A percentile compares a stretch with the other conserved stretches of the same genome.
These are phyloP conservation scores for Fragaria ananassa DNA, from an alignment of 306 rosid genomes.

Conservation along the genomic window DNA sequence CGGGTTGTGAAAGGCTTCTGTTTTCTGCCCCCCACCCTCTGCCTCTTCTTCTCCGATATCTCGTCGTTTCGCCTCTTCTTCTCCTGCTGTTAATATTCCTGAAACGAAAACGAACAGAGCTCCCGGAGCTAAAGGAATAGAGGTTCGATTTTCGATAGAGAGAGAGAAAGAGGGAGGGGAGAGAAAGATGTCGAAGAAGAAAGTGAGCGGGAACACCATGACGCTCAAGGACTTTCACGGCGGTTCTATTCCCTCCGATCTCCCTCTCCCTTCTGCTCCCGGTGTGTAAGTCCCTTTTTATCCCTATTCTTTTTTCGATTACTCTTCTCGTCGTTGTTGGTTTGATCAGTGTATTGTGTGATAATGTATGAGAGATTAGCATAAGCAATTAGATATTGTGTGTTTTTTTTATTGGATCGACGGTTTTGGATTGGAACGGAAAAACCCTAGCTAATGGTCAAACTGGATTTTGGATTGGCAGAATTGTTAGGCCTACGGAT, in stretches of 20 bases:
- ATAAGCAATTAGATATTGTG: not conserved
- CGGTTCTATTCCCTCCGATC: conserved; percentile 93
- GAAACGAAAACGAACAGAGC: not conserved
- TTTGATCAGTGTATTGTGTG: too few species aligned
- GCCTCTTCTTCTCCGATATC: not conserved
- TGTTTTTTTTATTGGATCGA: not conserved
- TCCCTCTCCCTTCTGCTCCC: conserved; percentile 96
- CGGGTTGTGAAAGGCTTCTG: not conserved
- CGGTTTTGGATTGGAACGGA: conserved; percentile 23
- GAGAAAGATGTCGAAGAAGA: conserved; percentile 94
- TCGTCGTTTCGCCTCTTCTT: not conserved
- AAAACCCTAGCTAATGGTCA: conserved; percentile 5
- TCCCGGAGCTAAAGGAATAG: not conserved
- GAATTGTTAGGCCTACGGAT: conserved; percentile 67
- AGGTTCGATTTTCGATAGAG: not conserved
- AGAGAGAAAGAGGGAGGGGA: not conserved
- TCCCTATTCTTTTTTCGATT: not conserved
- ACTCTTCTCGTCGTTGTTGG: not conserved
- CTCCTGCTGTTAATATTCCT: too few species aligned
- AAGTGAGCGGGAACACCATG: conserved; percentile 83
- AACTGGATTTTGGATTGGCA: conserved; percentile 14
- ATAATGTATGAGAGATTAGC: not conserved
- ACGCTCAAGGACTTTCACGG: conserved; percentile 98
- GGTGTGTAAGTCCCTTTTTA: conserved; percentile 70
- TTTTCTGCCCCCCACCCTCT: not conserved